Evolutionary conservation across 2,329 filamentous ascomycete genomes (phyloP).

Genomic region (Scytalidium lignicola): DNA sequence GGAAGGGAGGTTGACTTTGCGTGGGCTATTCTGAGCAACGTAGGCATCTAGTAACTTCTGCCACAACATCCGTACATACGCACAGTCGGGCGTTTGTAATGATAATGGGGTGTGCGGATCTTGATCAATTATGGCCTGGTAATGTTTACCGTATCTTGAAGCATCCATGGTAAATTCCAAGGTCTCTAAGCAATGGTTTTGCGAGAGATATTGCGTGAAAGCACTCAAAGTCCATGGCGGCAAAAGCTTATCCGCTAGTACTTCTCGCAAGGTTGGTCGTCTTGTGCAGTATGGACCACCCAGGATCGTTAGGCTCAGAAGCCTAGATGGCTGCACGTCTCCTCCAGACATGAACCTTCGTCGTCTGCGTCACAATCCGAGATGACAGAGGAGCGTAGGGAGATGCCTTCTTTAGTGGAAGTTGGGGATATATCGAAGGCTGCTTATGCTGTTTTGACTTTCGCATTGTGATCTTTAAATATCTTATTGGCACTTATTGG

Average conservation of each 20-base stretch:
- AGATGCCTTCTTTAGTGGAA: constrained; percentile 19
- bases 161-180: constrained; percentile 96
- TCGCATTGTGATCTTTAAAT: constrained; percentile 29
- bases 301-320: constrained; percentile 39
- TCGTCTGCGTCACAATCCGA: constrained; percentile 40
- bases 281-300: constrained; percentile 47
- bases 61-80: constrained; percentile 76
- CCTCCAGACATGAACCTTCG: constrained; percentile 43
- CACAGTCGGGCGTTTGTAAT: constrained; percentile 25
- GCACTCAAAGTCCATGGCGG: constrained; percentile 87
- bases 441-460: constrained; percentile 28
- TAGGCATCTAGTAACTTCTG: constrained; percentile 84
- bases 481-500: constrained; percentile 38
- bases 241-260: constrained; percentile 78
- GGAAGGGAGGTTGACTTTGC: constrained; percentile 87
- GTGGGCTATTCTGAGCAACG: constrained; percentile 76
- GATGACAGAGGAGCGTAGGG: constrained; percentile 26
- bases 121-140: constrained; percentile 35
- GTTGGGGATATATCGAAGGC: constrained; percentile 21
- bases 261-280: constrained; percentile 76
- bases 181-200: constrained; percentile 95
- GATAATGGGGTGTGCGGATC: constrained; percentile 35
- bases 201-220: constrained; percentile 94
- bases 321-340: constrained; percentile 37
- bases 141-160: constrained; percentile 64